phyloP scores from a whole-genome alignment of 2,329 filamentous ascomycete genomes.

The Exophiala viscosa region DNA sequence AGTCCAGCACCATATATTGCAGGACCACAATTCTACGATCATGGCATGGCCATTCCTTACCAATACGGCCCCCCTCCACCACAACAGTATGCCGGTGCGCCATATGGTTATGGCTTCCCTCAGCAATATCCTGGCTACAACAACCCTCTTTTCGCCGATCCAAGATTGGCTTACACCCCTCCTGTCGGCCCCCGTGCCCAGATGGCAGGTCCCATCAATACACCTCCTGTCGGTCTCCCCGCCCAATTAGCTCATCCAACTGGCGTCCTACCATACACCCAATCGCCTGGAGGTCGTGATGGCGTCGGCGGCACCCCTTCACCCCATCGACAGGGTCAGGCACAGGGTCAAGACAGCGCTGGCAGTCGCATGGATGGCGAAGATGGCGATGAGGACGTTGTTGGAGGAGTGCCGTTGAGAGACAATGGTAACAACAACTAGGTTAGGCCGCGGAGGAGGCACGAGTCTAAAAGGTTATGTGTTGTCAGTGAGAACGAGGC shows the following conservation, averaged over 20 bases:
- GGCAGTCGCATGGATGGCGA: background rate
- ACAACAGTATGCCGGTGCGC: too few species aligned
- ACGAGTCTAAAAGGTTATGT: background rate
- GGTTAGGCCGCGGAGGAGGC: background rate
- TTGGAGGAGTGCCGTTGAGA: background rate
- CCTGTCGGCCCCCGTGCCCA: background rate
- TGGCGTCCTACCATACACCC: too few species aligned
- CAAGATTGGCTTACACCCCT: background rate
- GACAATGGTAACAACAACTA: background rate
- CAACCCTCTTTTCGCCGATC: background rate
- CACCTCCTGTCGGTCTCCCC: background rate
- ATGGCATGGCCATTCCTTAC: too few species aligned
- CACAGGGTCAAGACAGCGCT: background rate
- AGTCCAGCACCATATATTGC: background rate
- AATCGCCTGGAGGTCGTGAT: background rate
- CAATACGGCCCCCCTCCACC: too few species aligned
- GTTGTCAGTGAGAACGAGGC: background rate
- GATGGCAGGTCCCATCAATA: background rate
- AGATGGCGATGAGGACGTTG: background rate
- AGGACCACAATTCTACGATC: background rate
- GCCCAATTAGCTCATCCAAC: too few species aligned
- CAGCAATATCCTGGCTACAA: background rate
- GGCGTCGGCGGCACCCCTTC: background rate
- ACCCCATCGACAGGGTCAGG: background rate
- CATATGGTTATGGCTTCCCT: background rate